These are phyloP conservation scores for Tetragonia tetragonoides DNA, from an alignment of 148 eudicot genomes.

Conservation along the genomic window DNA sequence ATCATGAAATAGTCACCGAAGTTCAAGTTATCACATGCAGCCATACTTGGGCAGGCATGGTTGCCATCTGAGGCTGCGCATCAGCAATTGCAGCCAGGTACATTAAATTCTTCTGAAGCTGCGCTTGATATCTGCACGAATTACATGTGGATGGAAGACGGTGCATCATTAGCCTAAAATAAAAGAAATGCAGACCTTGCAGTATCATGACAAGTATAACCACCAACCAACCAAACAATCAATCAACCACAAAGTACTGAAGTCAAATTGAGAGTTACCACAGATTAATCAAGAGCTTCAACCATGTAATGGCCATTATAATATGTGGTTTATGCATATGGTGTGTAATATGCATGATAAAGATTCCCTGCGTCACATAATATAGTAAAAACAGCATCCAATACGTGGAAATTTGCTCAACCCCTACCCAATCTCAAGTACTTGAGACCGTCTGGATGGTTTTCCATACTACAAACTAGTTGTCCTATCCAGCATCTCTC, in stretches of 20 bases:
- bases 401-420: not conserved
- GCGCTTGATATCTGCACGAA: conserved; percentile 80
- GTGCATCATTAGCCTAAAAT: not conserved
- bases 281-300: not conserved
- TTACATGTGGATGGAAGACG: not conserved
- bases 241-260: not conserved
- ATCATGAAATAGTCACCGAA: not conserved
- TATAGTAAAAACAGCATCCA: not conserved
- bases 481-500: conserved; percentile 9
- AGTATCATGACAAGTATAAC: not conserved
- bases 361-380: not conserved
- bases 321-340: not conserved
- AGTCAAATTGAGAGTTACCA: not conserved
- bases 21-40: not conserved
- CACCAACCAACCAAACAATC: not conserved
- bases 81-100: conserved; percentile 97
- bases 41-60: conserved; percentile 65
- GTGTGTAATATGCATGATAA: not conserved
- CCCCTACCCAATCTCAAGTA: not conserved
- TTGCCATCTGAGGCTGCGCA: conserved; percentile 89
- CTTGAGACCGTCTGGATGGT: not conserved
- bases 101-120: conserved; percentile 94
- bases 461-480: not conserved
- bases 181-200: not conserved
- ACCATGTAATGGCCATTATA: not conserved